These are phyloP conservation scores for Cordyceps cicadae DNA, from an alignment of 2,329 filamentous ascomycete genomes.

Conservation along the genomic window DNA sequence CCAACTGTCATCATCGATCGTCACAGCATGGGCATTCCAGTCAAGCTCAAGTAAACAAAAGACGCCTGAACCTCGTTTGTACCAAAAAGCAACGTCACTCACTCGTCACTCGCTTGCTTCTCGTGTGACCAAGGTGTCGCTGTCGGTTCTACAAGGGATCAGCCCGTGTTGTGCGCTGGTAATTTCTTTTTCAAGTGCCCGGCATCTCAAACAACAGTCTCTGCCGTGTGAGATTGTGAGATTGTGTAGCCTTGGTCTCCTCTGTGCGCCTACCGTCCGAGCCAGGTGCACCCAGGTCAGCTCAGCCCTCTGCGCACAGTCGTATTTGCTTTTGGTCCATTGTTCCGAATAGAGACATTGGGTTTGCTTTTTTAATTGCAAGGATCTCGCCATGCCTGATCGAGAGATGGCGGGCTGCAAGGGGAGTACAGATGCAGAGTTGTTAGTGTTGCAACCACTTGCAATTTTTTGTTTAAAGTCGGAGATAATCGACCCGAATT, in stretches of 20 bases:
- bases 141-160: neutral
- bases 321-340: slow-evolving; percentile 1
- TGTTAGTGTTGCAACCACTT: neutral
- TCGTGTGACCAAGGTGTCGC: neutral
- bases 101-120: neutral
- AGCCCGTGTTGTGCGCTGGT: slow-evolving; percentile 3
- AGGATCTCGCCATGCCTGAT: neutral
- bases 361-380: slow-evolving; percentile 2
- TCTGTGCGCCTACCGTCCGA: neutral
- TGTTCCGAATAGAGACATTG: neutral
- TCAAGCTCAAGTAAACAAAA: no score
- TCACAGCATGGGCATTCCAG: no score
- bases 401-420: neutral
- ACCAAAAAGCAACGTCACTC: neutral
- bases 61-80: no score
- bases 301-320: neutral
- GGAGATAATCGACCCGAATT: neutral
- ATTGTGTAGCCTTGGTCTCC: neutral
- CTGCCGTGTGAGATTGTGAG: neutral
- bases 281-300: neutral
- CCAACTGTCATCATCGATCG: no score
- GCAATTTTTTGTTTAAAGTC: neutral
- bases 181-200: neutral
- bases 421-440: neutral
- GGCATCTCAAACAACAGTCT: neutral